These are phyloP conservation scores for Apophysomyces elegans DNA, from an alignment of 371 early-diverging fungal species.

Conservation along the genomic window DNA sequence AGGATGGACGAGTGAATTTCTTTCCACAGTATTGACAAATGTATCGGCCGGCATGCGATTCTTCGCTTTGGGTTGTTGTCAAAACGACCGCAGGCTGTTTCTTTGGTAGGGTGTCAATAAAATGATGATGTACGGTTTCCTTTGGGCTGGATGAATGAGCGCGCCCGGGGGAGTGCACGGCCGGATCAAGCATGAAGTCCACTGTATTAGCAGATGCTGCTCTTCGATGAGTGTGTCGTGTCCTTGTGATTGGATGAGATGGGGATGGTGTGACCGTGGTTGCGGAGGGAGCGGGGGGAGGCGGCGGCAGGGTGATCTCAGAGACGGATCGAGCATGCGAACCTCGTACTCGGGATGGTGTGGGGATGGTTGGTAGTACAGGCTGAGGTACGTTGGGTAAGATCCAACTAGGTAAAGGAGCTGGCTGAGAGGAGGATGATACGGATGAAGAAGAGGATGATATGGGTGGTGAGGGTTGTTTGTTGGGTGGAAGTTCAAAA, in stretches of 20 bases:
- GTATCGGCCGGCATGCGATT: conserved; percentile 49
- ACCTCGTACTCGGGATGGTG: not conserved
- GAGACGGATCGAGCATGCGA: conserved; percentile 1
- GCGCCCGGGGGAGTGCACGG: conserved; percentile 10
- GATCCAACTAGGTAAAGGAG: conserved; percentile 15
- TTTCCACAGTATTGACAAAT: conserved; percentile 63
- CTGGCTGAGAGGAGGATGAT: not conserved
- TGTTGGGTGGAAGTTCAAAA: conserved; percentile 5
- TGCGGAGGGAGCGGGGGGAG: not conserved
- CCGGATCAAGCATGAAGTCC: conserved; percentile 36
- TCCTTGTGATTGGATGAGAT: not conserved
- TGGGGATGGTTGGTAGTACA: conserved; percentile 4
- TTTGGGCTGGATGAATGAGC: conserved; percentile 1
- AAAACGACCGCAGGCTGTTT: not conserved
- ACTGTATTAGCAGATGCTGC: conserved; percentile 47
- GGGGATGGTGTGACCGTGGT: conserved; percentile 6
- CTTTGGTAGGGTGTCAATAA: not conserved
- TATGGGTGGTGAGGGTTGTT: not conserved
- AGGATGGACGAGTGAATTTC: conserved; percentile 62
- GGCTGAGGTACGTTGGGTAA: not conserved
- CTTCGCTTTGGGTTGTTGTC: not conserved
- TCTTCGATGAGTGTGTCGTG: conserved; percentile 31
- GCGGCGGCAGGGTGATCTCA: not conserved
- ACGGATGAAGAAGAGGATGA: no score
- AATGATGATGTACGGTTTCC: conserved; percentile 3